Base-by-base conservation (phyloP, 2,329 filamentous ascomycete genomes). In the Dothideomycetes sp. region DNA sequence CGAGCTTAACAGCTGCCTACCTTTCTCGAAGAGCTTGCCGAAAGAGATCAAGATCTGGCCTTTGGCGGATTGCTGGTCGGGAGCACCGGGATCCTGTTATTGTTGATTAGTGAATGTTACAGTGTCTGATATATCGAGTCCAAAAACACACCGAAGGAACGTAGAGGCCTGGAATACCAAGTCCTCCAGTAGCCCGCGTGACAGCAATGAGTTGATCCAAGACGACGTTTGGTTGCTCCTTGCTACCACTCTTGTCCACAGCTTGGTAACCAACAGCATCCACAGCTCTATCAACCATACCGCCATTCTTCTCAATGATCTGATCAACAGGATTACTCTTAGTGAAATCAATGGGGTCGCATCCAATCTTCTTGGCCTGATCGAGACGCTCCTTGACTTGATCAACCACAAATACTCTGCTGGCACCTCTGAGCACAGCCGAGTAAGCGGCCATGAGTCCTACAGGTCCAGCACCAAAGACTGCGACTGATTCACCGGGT, bases 251-350 rank as follows among this genome's bases (percentile, higher is more conserved):
- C 10, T 66, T 62, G 27, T 65, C 65, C 2, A 76, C 70, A 9
- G 77, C 78, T 50, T 82, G 76, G 51, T 80, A 82, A 0, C 77
- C 78, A 0, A 82, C 78, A 9, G 74, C 74, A 57, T 82, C 78
- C 0, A 82, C 73, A 1, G 74, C 72, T 5, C 78, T 64, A 48
- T 81, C 76, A 2, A 81, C 76, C 72, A 74, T 73, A 0, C 69
- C 74, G 1, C 63, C 70, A 36, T 80, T 78, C 11, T 64, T 51
- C 43, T 70, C 60, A 33, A 80, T 73, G 37, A 81, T 81, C 51
- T 76, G 67, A 24, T 77, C 68, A 1, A 79, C 73, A 5, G 66
- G 71, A 49, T 80, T 74, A 4, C 68, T 67, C 45, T 75, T 70
- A 16, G 63, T 70, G 50, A 82, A 80, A 50, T 81, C 69, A 27